Base-by-base conservation (phyloP, 208 protist species). In the Trypanosoma brucei region DNA sequence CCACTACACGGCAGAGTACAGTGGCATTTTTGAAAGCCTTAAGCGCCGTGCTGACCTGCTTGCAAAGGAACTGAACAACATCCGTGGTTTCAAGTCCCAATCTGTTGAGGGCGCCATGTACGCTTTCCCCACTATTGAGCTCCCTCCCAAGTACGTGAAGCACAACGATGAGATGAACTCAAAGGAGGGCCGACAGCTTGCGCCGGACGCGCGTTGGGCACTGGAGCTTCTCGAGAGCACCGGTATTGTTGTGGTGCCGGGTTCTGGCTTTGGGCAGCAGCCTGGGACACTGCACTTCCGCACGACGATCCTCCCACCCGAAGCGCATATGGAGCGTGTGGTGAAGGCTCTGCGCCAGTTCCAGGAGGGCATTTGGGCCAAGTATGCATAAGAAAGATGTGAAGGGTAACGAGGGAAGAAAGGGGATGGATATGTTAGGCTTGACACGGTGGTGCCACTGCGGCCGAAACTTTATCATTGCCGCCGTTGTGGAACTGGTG, bases 271-370 rank as follows among this genome's bases (percentile, higher is more conserved):
- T 68, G 90, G 93, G 3, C 98, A 99, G 89, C 70, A 75, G 42
- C 63, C 84, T 13, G 96, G 94, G 48, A 99, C 98, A 30, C 96
- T 91, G 62, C 98, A 99, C 86, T 99, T 99, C 76, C 91, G 99
- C 68, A 99, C 90, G 14, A 99, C 99, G 36, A 99, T 99, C 73
- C 86, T 99, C 31, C 99, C 99, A 30, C 84, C 87, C 14, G 97
- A 98, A 68, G 81, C 97, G 14, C 68, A 98, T 55, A 97, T 99
- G 68, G 79, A 97, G 68, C 70, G 76, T n/a, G 78, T 95, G 79
- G 81, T 91, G 76, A 60, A 62, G 40, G 42, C 70, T 34, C 79
- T 94, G 60, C 77, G 83, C 60, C 55, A 49, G 34, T 81, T 91
- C 59, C 88, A 94, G 69, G 76, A 88, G 46, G 49, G 55, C 42